Evolutionary conservation across 2,329 filamentous ascomycete genomes (phyloP), one percentile per base, ranked within the genome.

Genomic region (Nectriaceae sp.): DNA sequence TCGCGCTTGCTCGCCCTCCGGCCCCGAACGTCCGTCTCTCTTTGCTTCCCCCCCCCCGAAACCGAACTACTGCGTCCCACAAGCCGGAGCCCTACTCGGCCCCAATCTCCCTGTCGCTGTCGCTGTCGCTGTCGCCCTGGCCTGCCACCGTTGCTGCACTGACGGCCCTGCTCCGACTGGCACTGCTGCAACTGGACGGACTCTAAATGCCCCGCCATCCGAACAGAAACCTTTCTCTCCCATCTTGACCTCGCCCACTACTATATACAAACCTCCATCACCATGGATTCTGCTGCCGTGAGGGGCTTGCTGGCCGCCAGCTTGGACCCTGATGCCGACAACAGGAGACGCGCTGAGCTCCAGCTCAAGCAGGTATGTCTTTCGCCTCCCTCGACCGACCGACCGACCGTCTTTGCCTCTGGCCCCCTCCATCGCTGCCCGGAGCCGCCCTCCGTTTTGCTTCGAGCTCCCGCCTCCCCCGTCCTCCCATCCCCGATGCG

Each of bases 291-390:
- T 71, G 78, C 82, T 70, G 82, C 81, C 69, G 79, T 93, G 71
- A 82, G 88, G 75, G 84, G 82, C 77, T 85, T 88, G 75, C 87
- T 93, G 66, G 80, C 84, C 69, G 84, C 86, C 67, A 91, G 87
- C 60, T 83, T 92, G 70, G 84, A 87, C 66, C 71, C 85, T 60
- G 86, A 90, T 72, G 81, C 86, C 65, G 87, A 90, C 66, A 82
- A 82, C 69, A 82, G 89, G 72, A 83, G 87, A 67, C 80, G 85
- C 70, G 88, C 88, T 68, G 89, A 94, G 76, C 74, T 87, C 61
- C 87, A 93, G 72, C 79, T 94, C 63, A 92, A 91, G 78, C 80
- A 86, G 77, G 89, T 93, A 78, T 69, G 84, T 61, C 47, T 21
- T 15, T 11, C 26, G 22, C 40, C 42, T 24, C 46, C 46, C 37